Evolutionary conservation across 108 stramenopile genomes (phyloP).

Genomic region (Cyclotella choctawhatcheeana): DNA sequence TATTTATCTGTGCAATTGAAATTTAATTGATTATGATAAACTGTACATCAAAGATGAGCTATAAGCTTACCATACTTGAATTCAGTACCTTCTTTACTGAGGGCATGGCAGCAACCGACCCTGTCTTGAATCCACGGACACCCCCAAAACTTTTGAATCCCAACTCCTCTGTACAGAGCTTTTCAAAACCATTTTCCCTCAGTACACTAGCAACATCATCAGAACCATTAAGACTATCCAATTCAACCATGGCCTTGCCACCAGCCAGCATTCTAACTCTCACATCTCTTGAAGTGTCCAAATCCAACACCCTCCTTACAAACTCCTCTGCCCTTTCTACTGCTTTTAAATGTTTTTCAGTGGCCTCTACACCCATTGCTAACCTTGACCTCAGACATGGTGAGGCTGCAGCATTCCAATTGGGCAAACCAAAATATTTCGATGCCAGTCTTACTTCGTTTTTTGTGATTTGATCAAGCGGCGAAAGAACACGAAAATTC

Average conservation of each 20-base stretch:
- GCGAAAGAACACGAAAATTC: conserved; percentile 79
- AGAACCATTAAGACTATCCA: conserved; percentile 44
- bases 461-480: conserved; percentile 78
- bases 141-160: conserved; percentile 46
- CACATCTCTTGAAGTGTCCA: conserved; percentile 59
- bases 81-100: neutral
- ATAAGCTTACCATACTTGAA: neutral
- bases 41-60: neutral
- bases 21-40: too few relatives aligned
- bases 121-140: conserved; percentile 41
- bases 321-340: conserved; percentile 76
- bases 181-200: conserved; percentile 33
- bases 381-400: conserved; percentile 92
- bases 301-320: conserved; percentile 53
- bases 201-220: conserved; percentile 8
- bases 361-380: conserved; percentile 89
- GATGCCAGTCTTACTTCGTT: conserved; percentile 71
- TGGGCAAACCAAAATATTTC: conserved; percentile 79
- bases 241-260: conserved; percentile 77
- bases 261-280: conserved; percentile 71
- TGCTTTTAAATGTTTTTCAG: conserved; percentile 65
- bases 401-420: conserved; percentile 92
- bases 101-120: conserved; percentile 43
- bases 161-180: conserved; percentile 36
- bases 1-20: too few relatives aligned